phyloP scores from a whole-genome alignment of 1,139 yeast genomes.

The Suhomyces bokatorum region DNA sequence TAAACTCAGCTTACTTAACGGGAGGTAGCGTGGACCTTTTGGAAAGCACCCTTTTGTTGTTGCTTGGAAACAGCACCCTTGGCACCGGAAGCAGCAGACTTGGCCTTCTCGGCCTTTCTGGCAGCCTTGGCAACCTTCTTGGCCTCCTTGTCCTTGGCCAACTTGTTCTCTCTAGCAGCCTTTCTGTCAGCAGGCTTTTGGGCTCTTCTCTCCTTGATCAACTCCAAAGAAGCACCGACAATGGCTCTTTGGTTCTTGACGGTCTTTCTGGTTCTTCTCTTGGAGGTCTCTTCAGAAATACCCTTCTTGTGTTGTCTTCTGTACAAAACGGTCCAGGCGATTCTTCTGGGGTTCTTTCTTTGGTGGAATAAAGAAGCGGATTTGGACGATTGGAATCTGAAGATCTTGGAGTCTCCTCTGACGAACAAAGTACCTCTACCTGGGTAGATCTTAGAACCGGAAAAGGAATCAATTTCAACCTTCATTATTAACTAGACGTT shows the following conservation, averaged over 20 bases:
- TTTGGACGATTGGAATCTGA: constrained; percentile 99
- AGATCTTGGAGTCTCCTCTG: constrained; percentile 99
- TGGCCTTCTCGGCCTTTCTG: constrained; percentile 94
- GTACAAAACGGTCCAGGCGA: constrained; percentile 98
- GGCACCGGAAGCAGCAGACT: constrained; percentile 73
- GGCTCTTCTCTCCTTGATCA: constrained; percentile 96
- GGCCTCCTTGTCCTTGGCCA: constrained; percentile 91
- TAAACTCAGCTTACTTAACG: constrained; percentile 57
- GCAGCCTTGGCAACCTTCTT: constrained; percentile 91
- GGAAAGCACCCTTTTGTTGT: constrained; percentile 93
- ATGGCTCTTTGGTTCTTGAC: constrained; percentile 99
- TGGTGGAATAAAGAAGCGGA: constrained; percentile 98
- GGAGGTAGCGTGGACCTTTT: constrained; percentile 94
- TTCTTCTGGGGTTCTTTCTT: constrained; percentile 99
- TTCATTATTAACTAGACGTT: constrained; percentile 62
- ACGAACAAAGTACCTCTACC: constrained; percentile 99
- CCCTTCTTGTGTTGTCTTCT: constrained; percentile 99
- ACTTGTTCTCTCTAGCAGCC: constrained; percentile 93
- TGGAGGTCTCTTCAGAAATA: constrained; percentile 95
- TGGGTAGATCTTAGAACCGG: constrained; percentile 99
- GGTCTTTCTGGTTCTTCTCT: constrained; percentile 96
- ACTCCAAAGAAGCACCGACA: constrained; percentile 98
- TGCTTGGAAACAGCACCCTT: constrained; percentile 69
- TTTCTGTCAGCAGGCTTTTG: constrained; percentile 97
- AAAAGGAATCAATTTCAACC: constrained; percentile 99